Base-by-base conservation (phyloP, 805 yeast genomes). In the Tetrapisispora pingtungensis region DNA sequence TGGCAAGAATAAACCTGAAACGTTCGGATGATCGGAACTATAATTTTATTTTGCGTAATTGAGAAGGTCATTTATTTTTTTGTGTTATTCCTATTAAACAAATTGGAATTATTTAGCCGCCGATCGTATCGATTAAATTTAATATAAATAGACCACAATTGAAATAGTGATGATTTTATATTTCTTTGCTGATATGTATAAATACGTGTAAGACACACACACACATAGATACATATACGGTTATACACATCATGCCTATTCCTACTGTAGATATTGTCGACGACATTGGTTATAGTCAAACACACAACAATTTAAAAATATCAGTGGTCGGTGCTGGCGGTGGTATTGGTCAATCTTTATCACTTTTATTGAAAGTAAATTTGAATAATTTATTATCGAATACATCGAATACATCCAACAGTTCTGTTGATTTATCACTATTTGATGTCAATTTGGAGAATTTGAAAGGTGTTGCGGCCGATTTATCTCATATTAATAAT, bases 381-480 rank as follows among this genome's bases (percentile, higher is more conserved):
- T 18, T 37, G 12, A 37, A 37, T 18, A 26, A 28, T 27, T 37
- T 37, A 18, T 18, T 37, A 12, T 17, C 8, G 15, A 70, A 81
- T 57, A 78, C 79, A 71, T 83, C 77, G 57, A 32, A 10, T 32
- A 71, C 76, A 60, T 84, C 82, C 46, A 75, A 83, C 45, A 13
- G 10, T 7, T 8, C 12, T 12, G 10, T 38, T 10, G 78, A 80
- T 52, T 70, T 83, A 59, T 71, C 87, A 30, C 68, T 83, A 36
- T 83, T 78, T 67, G 93, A 83, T 67, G 73, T 83, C 57, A 44
- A 44, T 31, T 13, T 27, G 14, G 77, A 78, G 58, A 76, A 81
- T 54, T 85, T 85, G 46, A 82, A 82, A 53, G 93, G 93, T 67
- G 87, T 83, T 43, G 86, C 85, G 46, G 80, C 87, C 51, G 93